Base-by-base conservation (phyloP, 1,284 basidiomycete species). In the Athelia sp. region DNA sequence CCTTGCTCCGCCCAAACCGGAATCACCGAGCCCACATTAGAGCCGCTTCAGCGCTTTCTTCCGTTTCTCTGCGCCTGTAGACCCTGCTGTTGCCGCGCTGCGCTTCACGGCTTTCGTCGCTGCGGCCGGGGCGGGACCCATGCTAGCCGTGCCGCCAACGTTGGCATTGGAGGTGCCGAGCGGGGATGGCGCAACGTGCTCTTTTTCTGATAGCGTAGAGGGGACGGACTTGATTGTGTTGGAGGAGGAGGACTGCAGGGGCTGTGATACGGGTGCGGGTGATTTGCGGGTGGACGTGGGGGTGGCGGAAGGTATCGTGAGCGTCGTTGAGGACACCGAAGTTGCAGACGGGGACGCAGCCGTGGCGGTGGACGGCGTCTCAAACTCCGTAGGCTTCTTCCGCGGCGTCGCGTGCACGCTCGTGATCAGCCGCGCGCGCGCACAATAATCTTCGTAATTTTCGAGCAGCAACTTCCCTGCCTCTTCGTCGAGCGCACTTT, bases 401-500 rank as follows among this genome's bases (percentile, higher is more conserved):
- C 84, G 68, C 18, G 85, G 84, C n/a, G 79, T 85, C 21, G 90
- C 90, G 62, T 93, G 91, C 13, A 94, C 85, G 54, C 79, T 82
- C n/a, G 90, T 93, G 58, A 92, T 90, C 35, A 93, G 73, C 62
- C 76, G 81, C 15, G 90, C 90, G 43, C 90, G 79, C 48, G 83
- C 79, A 66, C 82, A 91, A 60, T 93, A 96, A 58, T 81, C 87
- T 40, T 87, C 81, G 65, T 94, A 94, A 60, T 93, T 85, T 64
- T 96, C 94, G 45, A 95, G 73, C 45, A 98, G 69, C 50, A 96
- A 75, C 65, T 93, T 94, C 15, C 93, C 93, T 0, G 94, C 93
- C 66, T 96, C 93, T 63, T 97, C 93, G 65, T 98, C 92, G 49
- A 98, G 73, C 0, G 95, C 94, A 14, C 90, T 93, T 66, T 98